These are phyloP conservation scores for Trichoderma asperellum DNA, from an alignment of 2,329 filamentous ascomycete genomes.

Conservation along the genomic window DNA sequence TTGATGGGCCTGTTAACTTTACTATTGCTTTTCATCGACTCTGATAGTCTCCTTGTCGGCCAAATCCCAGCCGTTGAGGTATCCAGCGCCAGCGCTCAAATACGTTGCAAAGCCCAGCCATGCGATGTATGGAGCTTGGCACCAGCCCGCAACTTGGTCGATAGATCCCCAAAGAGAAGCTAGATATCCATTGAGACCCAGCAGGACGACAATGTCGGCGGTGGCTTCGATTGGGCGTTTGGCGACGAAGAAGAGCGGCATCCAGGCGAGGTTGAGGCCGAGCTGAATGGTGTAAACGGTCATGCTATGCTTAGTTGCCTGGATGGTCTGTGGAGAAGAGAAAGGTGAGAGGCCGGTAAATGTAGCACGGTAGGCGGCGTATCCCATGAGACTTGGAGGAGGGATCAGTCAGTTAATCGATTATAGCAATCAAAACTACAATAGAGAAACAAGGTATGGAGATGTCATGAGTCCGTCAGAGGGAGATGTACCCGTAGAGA, in stretches of 20 bases:
- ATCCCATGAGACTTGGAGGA: slow-evolving; percentile 71
- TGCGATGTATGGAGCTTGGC: slow-evolving; percentile 77
- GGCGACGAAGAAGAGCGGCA: slow-evolving; percentile 87
- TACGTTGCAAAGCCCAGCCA: slow-evolving; percentile 92
- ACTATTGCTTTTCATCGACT: slow-evolving; percentile 31
- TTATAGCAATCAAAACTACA: background rate
- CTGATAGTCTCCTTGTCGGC: slow-evolving; percentile 38
- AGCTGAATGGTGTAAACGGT: slow-evolving; percentile 87
- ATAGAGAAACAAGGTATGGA: background rate
- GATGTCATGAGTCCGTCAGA: background rate
- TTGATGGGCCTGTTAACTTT: background rate
- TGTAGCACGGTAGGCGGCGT: slow-evolving; percentile 80
- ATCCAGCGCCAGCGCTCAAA: slow-evolving; percentile 69
- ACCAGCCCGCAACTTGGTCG: slow-evolving; percentile 72
- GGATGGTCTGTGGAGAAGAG: slow-evolving; percentile 56
- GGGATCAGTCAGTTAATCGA: background rate
- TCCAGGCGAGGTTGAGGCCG: slow-evolving; percentile 84
- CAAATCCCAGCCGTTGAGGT: slow-evolving; percentile 71
- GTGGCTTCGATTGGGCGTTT: slow-evolving; percentile 75
- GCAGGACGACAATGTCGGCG: slow-evolving; percentile 72
- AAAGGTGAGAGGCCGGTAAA: slow-evolving; percentile 63
- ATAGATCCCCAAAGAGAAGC: slow-evolving; percentile 76
- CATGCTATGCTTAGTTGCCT: slow-evolving; percentile 67
- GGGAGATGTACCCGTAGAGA: slow-evolving; percentile 58
- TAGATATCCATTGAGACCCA: slow-evolving; percentile 73